Evolutionary conservation across 306 rosid genomes (phyloP).

Genomic region (Benincasa hispida): DNA sequence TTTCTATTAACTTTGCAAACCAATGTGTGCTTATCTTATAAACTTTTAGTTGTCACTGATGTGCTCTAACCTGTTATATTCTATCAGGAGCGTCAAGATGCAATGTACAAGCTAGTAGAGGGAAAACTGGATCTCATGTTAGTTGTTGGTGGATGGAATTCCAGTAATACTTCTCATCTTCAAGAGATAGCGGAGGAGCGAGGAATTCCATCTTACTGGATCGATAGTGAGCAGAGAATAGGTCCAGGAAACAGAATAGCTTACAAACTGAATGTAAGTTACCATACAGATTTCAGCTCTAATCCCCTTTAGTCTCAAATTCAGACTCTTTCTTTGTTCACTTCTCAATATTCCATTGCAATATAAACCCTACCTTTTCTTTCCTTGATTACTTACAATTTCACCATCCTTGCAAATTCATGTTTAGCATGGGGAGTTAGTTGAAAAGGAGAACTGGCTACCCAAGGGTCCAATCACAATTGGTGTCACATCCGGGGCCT

Average conservation of each 20-base stretch:
- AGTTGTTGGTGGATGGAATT: constrained; percentile 97
- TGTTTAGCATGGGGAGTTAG: constrained; percentile 81
- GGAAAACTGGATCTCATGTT: constrained; percentile 63
- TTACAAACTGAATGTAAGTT: constrained; percentile 58
- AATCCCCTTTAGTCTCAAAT: not conserved
- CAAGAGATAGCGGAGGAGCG: constrained; percentile 96
- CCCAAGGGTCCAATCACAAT: constrained; percentile 76
- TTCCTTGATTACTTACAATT: not conserved
- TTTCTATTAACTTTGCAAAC: not conserved
- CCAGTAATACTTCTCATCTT: constrained; percentile 91
- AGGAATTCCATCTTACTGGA: constrained; percentile 93
- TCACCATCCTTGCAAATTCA: not conserved
- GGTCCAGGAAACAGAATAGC: constrained; percentile 95
- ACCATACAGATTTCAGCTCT: not conserved
- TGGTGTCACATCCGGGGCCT: constrained; percentile 96
- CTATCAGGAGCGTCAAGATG: constrained; percentile 94
- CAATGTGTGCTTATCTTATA: not conserved
- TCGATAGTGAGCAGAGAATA: constrained; percentile 83
- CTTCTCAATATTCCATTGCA: not conserved
- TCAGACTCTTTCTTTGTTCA: not conserved
- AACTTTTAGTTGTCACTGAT: not conserved
- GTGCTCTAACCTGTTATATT: not conserved
- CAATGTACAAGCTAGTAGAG: constrained; percentile 95
- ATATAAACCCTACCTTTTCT: not conserved
- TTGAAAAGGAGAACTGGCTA: constrained; percentile 79